Base-by-base conservation (phyloP, 441 rosid genomes). In the Cnidoscolus chayamansa region DNA sequence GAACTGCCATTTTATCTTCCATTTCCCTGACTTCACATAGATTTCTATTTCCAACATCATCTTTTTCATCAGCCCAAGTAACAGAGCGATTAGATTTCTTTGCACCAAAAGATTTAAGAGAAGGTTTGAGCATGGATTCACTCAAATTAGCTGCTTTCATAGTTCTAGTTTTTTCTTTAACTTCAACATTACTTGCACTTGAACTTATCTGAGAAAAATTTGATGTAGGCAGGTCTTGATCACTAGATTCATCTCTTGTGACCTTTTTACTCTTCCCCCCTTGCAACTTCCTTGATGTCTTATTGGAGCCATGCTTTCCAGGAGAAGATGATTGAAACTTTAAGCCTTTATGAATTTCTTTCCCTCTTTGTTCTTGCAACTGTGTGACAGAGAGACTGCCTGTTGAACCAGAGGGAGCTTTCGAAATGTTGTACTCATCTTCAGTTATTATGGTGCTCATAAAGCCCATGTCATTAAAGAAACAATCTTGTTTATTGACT, bases 61-160 rank as follows among this genome's bases (percentile, higher is more conserved):
- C 76, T 75, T 85, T 83, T 80, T 84, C 82, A 84, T 91, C 96
- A 25, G 94, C 92, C 97, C 93, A 92, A 43, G 89, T 88, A 71
- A 90, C 93, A 63, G 89, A 81, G 64, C 72, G 85, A 37, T 55
- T 70, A 48, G 76, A 76, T 79, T 83, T 90, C 83, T 86, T 87
- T 37, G 88, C 67, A 64, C 82, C 83, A 47, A 88, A 76, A 63
- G 81, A 72, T 84, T 85, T 89, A 73, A 95, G 93, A 66, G 94
- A 89, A 55, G 98, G 80, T 78, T 85, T 95, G 68, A 77, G 84
- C 63, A 76, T 59, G n/a, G 73, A 50, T 76, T 75, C 85, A 77
- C 77, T 74, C 63, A 79, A 79, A 65, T 72, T 72, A 60, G 75
- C 79, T 61, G 74, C 76, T 71, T 76, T 77, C 59, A 68, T 75